phyloP scores from a whole-genome alignment of 176 grass and related monocot species.

The Zea mays region Zm-B73-REFERENCE-NAM-5.0 NC_050100.1:41026501-41027000 shows the following conservation, averaged over 20 bases:
- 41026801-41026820: conserved; percentile 67
- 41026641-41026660: conserved; percentile 62
- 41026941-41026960: conserved; percentile 67
- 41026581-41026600: conserved; percentile 55
- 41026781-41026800: conserved; percentile 45
- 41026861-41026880: conserved; percentile 43
- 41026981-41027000: too few species aligned
- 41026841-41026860: conserved; percentile 55
- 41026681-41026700: conserved; percentile 19
- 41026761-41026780: conserved; percentile 71
- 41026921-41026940: conserved; percentile 81
- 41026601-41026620: conserved; percentile 77
- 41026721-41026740: conserved; percentile 16
- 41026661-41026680: conserved; percentile 78
- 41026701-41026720: conserved; percentile 26
- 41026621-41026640: conserved; percentile 71
- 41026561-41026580: conserved; percentile 67
- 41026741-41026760: conserved; percentile 73
- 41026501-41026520: background rate
- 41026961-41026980: conserved; percentile 50
- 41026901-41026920: conserved; percentile 51
- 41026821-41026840: conserved; percentile 58
- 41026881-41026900: conserved; percentile 61
- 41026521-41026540: conserved; percentile 47
- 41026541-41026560: conserved; percentile 44